Percentiles rank a stretch among this genome's conserved stretches.
These are phyloP conservation scores for Carex littledalei DNA, from an alignment of 176 grass and related monocot species.

Conservation along the genomic window DNA sequence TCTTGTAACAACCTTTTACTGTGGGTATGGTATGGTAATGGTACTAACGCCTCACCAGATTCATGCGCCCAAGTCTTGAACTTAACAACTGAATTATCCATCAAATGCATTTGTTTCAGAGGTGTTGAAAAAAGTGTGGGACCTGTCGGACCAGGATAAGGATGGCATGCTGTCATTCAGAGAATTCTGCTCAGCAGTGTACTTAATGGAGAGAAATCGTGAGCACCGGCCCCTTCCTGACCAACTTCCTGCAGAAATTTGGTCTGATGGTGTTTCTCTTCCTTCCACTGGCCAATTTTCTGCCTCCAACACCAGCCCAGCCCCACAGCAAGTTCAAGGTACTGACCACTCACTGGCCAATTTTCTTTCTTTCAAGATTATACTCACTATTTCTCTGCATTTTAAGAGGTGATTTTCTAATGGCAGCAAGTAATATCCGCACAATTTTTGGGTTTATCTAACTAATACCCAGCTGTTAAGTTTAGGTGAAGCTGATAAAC, in stretches of 20 bases:
- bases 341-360: constrained; percentile 21
- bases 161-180: constrained; percentile 90
- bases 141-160: constrained; percentile 99
- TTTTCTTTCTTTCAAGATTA: background rate
- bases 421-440: background rate
- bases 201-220: constrained; percentile 90
- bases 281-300: constrained; percentile 81
- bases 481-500: background rate
- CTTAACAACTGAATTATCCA: background rate
- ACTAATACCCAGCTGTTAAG: background rate
- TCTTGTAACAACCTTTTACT: too few species aligned
- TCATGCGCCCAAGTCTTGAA: background rate
- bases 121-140: constrained; percentile 93
- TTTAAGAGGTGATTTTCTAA: background rate
- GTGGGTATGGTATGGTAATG: too few species aligned
- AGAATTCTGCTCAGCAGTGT: constrained; percentile 95
- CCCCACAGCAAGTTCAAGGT: constrained; percentile 58
- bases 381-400: background rate
- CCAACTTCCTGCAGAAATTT: constrained; percentile 70
- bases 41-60: too few species aligned
- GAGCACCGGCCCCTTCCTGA: constrained; percentile 77
- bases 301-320: constrained; percentile 36
- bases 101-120: constrained; percentile 40
- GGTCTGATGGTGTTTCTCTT: constrained; percentile 74
- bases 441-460: background rate